phyloP scores from a whole-genome alignment of 2,329 filamentous ascomycete species.

The Furcasterigmium sp. region DNA sequence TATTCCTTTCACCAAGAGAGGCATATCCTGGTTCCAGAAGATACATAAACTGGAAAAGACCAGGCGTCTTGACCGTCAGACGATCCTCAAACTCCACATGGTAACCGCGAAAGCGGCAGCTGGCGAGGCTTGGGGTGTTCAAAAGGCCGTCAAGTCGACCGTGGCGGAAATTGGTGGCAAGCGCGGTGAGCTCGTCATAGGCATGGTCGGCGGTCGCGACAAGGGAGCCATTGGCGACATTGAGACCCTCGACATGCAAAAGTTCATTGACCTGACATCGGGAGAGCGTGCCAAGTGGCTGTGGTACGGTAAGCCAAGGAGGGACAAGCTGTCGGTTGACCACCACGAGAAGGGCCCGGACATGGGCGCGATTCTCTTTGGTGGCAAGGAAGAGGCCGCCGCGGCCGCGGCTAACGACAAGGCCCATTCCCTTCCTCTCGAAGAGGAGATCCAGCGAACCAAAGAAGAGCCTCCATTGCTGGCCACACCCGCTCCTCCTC shows the following conservation, averaged over 20 bases:
- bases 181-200: constrained; percentile 88
- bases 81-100: constrained; percentile 72
- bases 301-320: constrained; percentile 76
- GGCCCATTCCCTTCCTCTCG: constrained; percentile 42
- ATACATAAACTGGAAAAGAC: constrained; percentile 75
- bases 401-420: constrained; percentile 33
- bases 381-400: constrained; percentile 43
- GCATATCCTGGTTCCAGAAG: constrained; percentile 86
- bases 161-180: constrained; percentile 92
- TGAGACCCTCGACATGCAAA: constrained; percentile 85
- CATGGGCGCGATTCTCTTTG: constrained; percentile 42
- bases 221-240: constrained; percentile 89
- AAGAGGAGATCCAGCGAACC: constrained; percentile 44
- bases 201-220: constrained; percentile 83
- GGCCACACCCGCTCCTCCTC: constrained; percentile 37
- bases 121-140: constrained; percentile 87
- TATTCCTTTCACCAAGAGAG: constrained; percentile 72
- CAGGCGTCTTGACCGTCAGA: constrained; percentile 75
- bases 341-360: constrained; percentile 43
- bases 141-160: constrained; percentile 89
- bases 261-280: constrained; percentile 69
- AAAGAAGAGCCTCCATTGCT: constrained; percentile 37
- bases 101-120: constrained; percentile 87
- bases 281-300: constrained; percentile 89
- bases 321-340: constrained; percentile 39